Evolutionary conservation across 2,329 filamentous ascomycete species (phyloP).

Genomic region (Fusarium beomiforme): DNA sequence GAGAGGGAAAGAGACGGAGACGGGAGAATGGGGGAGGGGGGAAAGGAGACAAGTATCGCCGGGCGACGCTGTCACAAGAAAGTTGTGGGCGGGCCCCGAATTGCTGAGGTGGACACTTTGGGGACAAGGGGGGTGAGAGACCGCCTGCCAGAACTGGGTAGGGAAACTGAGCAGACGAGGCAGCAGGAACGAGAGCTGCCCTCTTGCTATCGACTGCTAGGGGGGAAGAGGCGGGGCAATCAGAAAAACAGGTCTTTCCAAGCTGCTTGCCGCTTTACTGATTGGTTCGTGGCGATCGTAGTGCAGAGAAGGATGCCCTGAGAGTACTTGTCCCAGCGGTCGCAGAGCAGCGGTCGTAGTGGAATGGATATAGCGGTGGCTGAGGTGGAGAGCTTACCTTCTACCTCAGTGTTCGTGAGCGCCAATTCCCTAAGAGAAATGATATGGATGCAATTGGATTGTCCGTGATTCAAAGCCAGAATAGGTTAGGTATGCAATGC

Average conservation of each 20-base stretch:
- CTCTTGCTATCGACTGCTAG: slow-evolving; percentile 1
- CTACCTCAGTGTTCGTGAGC: slow-evolving; percentile 7
- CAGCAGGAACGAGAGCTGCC: slow-evolving; percentile 27
- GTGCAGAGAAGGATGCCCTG: slow-evolving; percentile 37
- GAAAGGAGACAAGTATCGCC: slow-evolving; percentile 49
- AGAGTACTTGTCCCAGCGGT: slow-evolving; percentile 33
- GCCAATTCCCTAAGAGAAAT: slow-evolving; percentile 4
- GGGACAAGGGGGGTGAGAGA: slow-evolving; percentile 37
- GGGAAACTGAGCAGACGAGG: slow-evolving; percentile 29
- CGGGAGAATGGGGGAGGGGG: slow-evolving; percentile 43
- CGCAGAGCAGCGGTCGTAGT: slow-evolving; percentile 23
- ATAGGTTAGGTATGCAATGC: too few species aligned
- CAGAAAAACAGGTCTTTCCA: slow-evolving; percentile 23
- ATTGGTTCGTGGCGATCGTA: slow-evolving; percentile 50
- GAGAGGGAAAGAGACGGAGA: slow-evolving; percentile 43
- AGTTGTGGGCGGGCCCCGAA: slow-evolving; percentile 51
- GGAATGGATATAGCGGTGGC: slow-evolving; percentile 35
- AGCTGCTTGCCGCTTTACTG: slow-evolving; percentile 47
- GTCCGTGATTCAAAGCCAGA: not conserved
- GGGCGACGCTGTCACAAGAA: slow-evolving; percentile 49
- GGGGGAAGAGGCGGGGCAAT: slow-evolving; percentile 34
- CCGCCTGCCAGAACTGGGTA: slow-evolving; percentile 42
- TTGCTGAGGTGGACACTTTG: slow-evolving; percentile 46
- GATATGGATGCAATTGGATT: not conserved
- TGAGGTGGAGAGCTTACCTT: slow-evolving; percentile 29